Evolutionary conservation across 2,329 filamentous ascomycete genomes (phyloP), one percentile per base, ranked within the genome.

Genomic region (Colletotrichum noveboracense): DNA sequence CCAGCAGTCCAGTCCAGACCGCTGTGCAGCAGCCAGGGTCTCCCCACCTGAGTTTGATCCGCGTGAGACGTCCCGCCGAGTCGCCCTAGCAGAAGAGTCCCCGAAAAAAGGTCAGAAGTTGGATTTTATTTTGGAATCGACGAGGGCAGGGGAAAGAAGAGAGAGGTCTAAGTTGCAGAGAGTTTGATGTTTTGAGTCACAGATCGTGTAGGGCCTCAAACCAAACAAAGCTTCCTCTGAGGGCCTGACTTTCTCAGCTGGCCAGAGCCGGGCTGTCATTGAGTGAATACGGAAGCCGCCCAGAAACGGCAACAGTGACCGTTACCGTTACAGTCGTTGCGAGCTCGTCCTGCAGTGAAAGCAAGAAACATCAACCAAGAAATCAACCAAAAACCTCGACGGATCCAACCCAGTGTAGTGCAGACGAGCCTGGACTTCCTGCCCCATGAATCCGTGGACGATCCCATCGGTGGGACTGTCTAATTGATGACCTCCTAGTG

Each of bases 1-100:
- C 61, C 34, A 36, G 61, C 14, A 43, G 32, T 34, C 32, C 34
- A 66, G 69, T 72, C 73, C 58, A 72, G 73, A 72, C 73, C 69
- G 69, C 73, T 58, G 36, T 30, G 24, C 55, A 24, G 36, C 48
- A 21, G 56, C 56, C 56, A 55, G 73, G 73, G 70, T 68, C 64
- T 72, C 64, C 64, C 70, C 56, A 73, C 62, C 55, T 66, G 36
- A 26, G 56, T 34, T 62, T 68, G 70, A 56, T 66, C 62, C 69
- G 64, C 73, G 73, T 72, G 69, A 75, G 55, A 72, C 32, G 36
- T 32, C n/a, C 34, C 32, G 52, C 34, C 21, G 12, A 60, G 21
- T 38, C 21, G 61, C 18, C 30, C 32, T 32, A 18, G 43, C 43
- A 52, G n/a, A 58, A n/a, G 30, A 62, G 58, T 30, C 55, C 12